Percentiles rank a stretch among this genome's conserved stretches.
These are phyloP conservation scores for Neoboletus brunneissimus DNA, from an alignment of 768 basidiomycete species.

Conservation along the genomic window DNA sequence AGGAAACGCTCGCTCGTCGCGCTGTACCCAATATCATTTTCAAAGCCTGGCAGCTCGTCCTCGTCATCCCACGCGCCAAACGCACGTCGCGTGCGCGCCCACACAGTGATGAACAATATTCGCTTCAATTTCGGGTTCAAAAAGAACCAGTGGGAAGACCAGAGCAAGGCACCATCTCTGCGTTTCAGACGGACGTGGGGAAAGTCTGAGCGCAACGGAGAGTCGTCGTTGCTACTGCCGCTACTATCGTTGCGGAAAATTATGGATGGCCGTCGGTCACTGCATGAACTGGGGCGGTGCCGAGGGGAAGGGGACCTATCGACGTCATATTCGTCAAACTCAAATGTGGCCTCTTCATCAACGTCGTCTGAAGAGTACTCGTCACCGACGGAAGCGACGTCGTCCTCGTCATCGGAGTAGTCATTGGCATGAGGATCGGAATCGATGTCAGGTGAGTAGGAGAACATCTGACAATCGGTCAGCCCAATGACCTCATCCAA, in stretches of 20 bases:
- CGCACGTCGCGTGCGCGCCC: slow-evolving; percentile 74
- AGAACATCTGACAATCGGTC: slow-evolving; percentile 91
- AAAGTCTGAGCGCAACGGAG: slow-evolving; percentile 36
- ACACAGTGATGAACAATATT: slow-evolving; percentile 87
- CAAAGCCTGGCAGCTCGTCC: slow-evolving; percentile 39
- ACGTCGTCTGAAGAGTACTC: slow-evolving; percentile 69
- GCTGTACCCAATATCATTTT: slow-evolving; percentile 35
- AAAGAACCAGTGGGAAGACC: slow-evolving; percentile 98
- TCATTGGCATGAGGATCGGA: slow-evolving; percentile 91
- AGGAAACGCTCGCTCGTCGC: slow-evolving; percentile 57
- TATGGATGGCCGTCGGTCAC: slow-evolving; percentile 9
- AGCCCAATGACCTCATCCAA: slow-evolving; percentile 90
- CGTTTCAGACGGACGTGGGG: slow-evolving; percentile 50
- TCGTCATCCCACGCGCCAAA: slow-evolving; percentile 50
- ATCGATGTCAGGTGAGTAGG: slow-evolving; percentile 89
- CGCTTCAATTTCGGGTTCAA: slow-evolving; percentile 90
- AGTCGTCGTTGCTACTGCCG: slow-evolving; percentile 33
- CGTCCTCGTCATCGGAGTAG: slow-evolving; percentile 76
- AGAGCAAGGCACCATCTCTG: slow-evolving; percentile 76
- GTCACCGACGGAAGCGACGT: slow-evolving; percentile 61
- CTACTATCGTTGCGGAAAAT: slow-evolving; percentile 33
- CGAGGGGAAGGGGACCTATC: slow-evolving; percentile 43
- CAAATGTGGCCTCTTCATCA: slow-evolving; percentile 71
- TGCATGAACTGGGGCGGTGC: slow-evolving; percentile 11
- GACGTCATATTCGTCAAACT: slow-evolving; percentile 78